Evolutionary conservation across 2,329 filamentous ascomycete species (phyloP).

Genomic region (Pyrenochaeta sp.): DNA sequence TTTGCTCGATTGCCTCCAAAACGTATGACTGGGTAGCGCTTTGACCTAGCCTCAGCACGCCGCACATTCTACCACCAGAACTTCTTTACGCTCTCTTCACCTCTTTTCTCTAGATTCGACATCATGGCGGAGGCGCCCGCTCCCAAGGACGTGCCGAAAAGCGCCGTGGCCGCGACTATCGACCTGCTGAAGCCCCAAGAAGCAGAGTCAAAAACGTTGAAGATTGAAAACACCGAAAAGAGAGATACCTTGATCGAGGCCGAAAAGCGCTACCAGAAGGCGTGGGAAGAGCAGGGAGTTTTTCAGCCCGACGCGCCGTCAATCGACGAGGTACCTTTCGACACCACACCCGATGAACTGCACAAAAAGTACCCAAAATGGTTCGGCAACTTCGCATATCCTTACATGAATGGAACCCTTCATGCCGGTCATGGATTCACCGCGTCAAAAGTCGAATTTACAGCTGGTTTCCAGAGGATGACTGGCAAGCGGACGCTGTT

Average conservation of each 20-base stretch:
- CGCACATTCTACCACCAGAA: not conserved
- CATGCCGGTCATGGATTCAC: conserved; percentile 95
- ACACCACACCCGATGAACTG: conserved; percentile 75
- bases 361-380: conserved; percentile 88
- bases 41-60: conserved; percentile 15
- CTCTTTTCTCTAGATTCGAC: conserved; percentile 12
- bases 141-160: conserved; percentile 39
- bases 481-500: conserved; percentile 87
- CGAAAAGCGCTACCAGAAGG: conserved; percentile 91
- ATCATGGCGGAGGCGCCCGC: conserved; percentile 45
- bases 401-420: conserved; percentile 60
- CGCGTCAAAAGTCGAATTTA: conserved; percentile 91
- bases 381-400: conserved; percentile 79
- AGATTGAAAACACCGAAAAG: conserved; percentile 83
- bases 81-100: conserved; percentile 23
- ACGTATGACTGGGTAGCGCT: conserved; percentile 26
- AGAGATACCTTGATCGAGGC: conserved; percentile 80
- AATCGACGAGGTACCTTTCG: conserved; percentile 76
- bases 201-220: conserved; percentile 67
- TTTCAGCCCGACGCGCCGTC: conserved; percentile 90
- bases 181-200: conserved; percentile 64
- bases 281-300: conserved; percentile 78
- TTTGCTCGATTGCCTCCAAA: conserved; percentile 19
- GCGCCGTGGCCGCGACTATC: conserved; percentile 61
- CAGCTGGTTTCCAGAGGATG: conserved; percentile 86